phyloP scores from a whole-genome alignment of 2,329 filamentous ascomycete genomes.

The Diaporthe nobilis region DNA sequence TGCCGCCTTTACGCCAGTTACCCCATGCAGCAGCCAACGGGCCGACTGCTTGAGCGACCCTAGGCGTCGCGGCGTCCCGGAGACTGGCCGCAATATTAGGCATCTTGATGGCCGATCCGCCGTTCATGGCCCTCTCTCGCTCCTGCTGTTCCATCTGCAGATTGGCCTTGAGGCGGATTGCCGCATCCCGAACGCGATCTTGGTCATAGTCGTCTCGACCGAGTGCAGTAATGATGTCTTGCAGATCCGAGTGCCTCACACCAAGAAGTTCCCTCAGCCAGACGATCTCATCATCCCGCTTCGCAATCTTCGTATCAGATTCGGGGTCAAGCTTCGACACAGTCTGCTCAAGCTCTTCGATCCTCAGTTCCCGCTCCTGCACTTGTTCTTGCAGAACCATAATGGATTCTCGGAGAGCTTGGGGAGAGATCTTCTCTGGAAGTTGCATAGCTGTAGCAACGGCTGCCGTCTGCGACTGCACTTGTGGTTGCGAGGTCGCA shows the following conservation, averaged over 20 bases:
- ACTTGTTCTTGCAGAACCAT: constrained; percentile 97
- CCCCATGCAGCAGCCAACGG: constrained; percentile 92
- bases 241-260: constrained; percentile 90
- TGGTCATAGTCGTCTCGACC: constrained; percentile 82
- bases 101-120: constrained; percentile 75
- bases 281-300: constrained; percentile 92
- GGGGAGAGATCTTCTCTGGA: constrained; percentile 91
- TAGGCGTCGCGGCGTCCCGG: constrained; percentile 82
- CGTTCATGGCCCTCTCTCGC: constrained; percentile 85
- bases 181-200: constrained; percentile 86
- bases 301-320: constrained; percentile 84
- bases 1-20: constrained; percentile 85
- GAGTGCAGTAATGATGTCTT: constrained; percentile 89
- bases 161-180: constrained; percentile 93
- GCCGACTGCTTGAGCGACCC: constrained; percentile 86
- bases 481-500: constrained; percentile 42
- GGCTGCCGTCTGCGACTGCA: constrained; percentile 53
- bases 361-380: constrained; percentile 90
- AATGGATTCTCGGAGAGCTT: constrained; percentile 95
- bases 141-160: constrained; percentile 99
- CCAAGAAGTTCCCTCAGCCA: constrained; percentile 96
- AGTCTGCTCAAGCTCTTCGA: constrained; percentile 86
- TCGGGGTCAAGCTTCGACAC: constrained; percentile 80
- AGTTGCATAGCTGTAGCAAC: constrained; percentile 62
- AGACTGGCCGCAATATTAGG: constrained; percentile 85